phyloP scores from a whole-genome alignment of 2,329 filamentous ascomycete species.

The Epichloe bromicola region DNA sequence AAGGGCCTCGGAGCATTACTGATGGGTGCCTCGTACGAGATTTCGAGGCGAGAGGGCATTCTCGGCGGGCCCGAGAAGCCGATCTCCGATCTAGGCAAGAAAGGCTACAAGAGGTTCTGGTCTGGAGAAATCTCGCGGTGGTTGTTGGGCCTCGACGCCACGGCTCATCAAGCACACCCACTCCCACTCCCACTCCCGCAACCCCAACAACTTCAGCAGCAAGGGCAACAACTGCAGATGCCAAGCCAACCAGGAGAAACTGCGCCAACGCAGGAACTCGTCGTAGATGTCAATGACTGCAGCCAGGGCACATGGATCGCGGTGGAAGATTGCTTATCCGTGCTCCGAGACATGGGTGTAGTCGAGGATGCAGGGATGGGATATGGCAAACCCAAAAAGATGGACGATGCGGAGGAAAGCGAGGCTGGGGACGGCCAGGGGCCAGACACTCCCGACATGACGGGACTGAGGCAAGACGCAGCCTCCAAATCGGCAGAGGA shows the following conservation, averaged over 20 bases:
- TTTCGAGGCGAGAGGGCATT: constrained; percentile 69
- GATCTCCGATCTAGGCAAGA: constrained; percentile 70
- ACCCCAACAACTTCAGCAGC: too few species aligned
- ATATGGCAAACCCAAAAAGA: constrained; percentile 22
- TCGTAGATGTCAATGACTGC: constrained; percentile 58
- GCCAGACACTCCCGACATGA: background rate
- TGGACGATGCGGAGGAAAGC: constrained; percentile 3
- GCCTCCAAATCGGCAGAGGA: background rate
- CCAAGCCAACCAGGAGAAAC: background rate
- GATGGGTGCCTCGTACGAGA: constrained; percentile 88
- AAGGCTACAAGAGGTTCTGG: constrained; percentile 80
- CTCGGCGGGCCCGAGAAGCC: constrained; percentile 91
- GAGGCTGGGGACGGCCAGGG: constrained; percentile 3
- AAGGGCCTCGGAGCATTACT: constrained; percentile 78
- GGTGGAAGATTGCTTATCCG: constrained; percentile 67
- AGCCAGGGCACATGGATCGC: constrained; percentile 72
- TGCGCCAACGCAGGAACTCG: constrained; percentile 20
- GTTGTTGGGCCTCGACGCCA: constrained; percentile 35
- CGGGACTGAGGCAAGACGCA: background rate
- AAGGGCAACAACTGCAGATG: background rate
- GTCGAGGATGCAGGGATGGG: constrained; percentile 43
- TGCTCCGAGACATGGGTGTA: constrained; percentile 69
- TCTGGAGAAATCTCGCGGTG: constrained; percentile 69
- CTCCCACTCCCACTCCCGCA: background rate
- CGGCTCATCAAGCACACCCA: constrained; percentile 6